A percentile compares a stretch with the other conserved stretches of the same genome.
Conservation (phyloP, 1,284 basidiomycete species). For the Puccinia sorghi region DNA sequence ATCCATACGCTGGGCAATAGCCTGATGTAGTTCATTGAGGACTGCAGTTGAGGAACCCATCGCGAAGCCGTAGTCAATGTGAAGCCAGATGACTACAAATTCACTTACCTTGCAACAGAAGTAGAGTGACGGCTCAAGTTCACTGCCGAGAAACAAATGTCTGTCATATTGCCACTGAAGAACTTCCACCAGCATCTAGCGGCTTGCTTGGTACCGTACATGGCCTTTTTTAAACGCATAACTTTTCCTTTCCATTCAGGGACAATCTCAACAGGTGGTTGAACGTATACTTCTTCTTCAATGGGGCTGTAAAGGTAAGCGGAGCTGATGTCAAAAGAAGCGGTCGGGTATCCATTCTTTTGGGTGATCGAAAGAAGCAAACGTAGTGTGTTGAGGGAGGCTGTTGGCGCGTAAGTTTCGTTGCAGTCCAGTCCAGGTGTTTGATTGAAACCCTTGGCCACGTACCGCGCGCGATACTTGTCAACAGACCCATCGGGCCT, state of each 20-base stretch:
- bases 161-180: neutral
- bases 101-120: neutral
- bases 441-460: constrained; percentile 26
- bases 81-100: constrained; percentile 14
- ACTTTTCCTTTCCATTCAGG: neutral
- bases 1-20: neutral
- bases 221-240: constrained; percentile 2
- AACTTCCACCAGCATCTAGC: constrained; percentile 28
- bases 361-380: neutral
- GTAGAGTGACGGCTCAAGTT: constrained; percentile 1
- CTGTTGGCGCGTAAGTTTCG: constrained; percentile 24
- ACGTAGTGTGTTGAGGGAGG: neutral
- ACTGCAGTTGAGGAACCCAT: neutral
- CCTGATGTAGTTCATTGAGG: neutral
- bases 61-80: constrained; percentile 24
- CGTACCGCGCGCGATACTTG: constrained; percentile 1
- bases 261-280: constrained; percentile 13
- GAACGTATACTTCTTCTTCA: constrained; percentile 13
- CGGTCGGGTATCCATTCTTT: neutral
- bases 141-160: neutral
- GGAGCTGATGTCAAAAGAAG: constrained; percentile 3
- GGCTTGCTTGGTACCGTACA: constrained; percentile 26
- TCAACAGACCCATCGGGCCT: neutral
- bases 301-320: constrained; percentile 25
- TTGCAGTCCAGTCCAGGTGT: neutral